Base-by-base conservation (phyloP, 2,329 filamentous ascomycete species). In the Ophiostoma angusticollis region DNA sequence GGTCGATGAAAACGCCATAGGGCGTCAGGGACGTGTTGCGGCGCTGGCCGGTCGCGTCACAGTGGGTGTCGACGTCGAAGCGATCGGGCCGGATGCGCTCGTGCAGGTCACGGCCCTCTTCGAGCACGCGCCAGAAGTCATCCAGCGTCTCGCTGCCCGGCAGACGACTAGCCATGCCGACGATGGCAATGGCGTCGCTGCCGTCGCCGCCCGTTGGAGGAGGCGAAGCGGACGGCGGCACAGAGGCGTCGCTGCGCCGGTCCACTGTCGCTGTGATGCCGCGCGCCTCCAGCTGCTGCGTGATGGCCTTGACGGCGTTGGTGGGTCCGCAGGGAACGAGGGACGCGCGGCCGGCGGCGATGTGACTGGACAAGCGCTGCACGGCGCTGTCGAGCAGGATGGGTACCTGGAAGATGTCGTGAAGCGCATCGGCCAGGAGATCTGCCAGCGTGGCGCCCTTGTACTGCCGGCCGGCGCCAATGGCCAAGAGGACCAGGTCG, bases 1-100 rank as follows among this genome's bases (percentile, higher is more conserved):
- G 70, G 41, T 84, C 74, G 46, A 84, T 68, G 60, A 62, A 86
- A 60, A 78, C 83, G n/a, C 40, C 40, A 5, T 21, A 24, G 9
- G 16, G 34, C 34, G 24, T 19, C 16, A 13, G 16, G 8, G 3
- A 5, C 8, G 18, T 32, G 17, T 22, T 32, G 25, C 25, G 25
- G 25, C 25, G 25, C 25, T 28, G 25, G 6, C 25, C 25, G 6
- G 6, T 32, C 8, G 16, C 8, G 31, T 17, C 11, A 18, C 16
- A 32, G 31, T 21, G 16, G 6, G 14, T 12, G 17, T 32, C 31
- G 8, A 32, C 9, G 31, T 21, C 31, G 9, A 21, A 32, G 17
- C 31, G 31, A 9, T 32, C 31, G 6, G 16, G 16, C 4, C n/a
- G 31, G 7, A 32, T 12, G n/a, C 9, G n/a, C 18, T 32, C 11